Base-by-base conservation (phyloP, 805 yeast genomes). In the Schwanniomyces occidentalis region DNA sequence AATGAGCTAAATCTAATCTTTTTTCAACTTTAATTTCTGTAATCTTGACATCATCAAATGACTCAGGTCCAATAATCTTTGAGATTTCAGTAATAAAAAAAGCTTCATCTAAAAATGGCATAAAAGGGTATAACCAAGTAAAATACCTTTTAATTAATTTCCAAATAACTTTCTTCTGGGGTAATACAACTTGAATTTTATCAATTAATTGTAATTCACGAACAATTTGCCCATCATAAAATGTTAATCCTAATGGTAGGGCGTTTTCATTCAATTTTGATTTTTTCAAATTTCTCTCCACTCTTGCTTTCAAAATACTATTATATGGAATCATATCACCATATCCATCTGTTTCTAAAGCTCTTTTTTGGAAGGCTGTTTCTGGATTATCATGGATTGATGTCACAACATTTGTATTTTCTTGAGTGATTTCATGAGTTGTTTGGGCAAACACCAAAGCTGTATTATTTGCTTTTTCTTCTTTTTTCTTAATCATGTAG, bases 41-140 rank as follows among this genome's bases (percentile, higher is more conserved):
- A 3, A 68, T 40, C 8, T 43, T 48, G 8, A 29, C 52, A 22
- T 61, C 67, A 18, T 46, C 44, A 38, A 44, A 40, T 9, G 56
- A 42, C 9, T 53, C 45, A 0, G 58, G 51, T 0, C 73, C 72
- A 3, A 76, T 46, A 1, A 75, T 54, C 4, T 39, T 41, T 3
- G 44, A 38, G 4, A 71, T 44, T 7, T 50, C 48, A 4, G 48
- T 45, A 3, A 47, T 48, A 35, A 74, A 74, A 23, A 48, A 44
- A 3, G 40, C 44, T 37, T 67, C 63, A 38, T 72, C 76, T 14
- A 75, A 26, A 31, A 54, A 72, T 1, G 81, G 80, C 55, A 65
- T 59, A 42, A 66, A 73, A 2, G 78, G 75, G 45, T 73, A 72
- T 5, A 74, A 45, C 43, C 56, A 58, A 14, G 48, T 46, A 50